Evolutionary conservation across 371 early-diverging fungal species (phyloP), one percentile per base, ranked within the genome.

Genomic region (Rhizopus sp.): DNA sequence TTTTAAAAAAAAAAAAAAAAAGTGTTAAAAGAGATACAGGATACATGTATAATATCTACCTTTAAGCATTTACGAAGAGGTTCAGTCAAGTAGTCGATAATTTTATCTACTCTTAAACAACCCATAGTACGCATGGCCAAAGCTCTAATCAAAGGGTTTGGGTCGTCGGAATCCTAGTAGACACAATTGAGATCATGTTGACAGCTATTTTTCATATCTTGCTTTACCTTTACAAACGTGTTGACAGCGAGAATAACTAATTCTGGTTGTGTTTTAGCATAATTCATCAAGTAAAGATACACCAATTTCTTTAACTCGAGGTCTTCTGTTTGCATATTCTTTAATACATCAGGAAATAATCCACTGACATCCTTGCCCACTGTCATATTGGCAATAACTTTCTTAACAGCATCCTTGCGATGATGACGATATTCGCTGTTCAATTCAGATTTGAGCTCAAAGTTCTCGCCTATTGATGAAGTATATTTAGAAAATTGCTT

Each of bases 241-340:
- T 96, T 96, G 29, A 99, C 92, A 12, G 98, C 97, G 55, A 97
- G 81, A 73, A 97, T 94, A 30, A 96, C 99, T 60, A 99, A 82
- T 68, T 98, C 97, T 5, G 99, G 98, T 69, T 99, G 93, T 29
- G 88, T 90, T 69, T 96, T 93, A 51, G 98, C 98, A 89, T 88
- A 94, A 79, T 93, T 91, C 67, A 92, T 92, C 50, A 94, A 62
- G 55, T 91, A 93, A 55, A 93, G 77, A 63, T 94, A 91, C 31
- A 97, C 94, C 84, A 97, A 87, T 76, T 97, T 97, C 73, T 97
- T 98, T 62, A 93, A 50, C 68, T 97, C 97, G 55, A 99, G 70
- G 73, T 97, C 98, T 58, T 96, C 97, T 2, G 97, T 99, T 72
- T 97, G 97, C 98, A 99, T 99, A 82, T 95, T 95, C 82, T 96